Evolutionary conservation across 441 rosid species (phyloP).

Genomic region (Populus tomentosa): DNA sequence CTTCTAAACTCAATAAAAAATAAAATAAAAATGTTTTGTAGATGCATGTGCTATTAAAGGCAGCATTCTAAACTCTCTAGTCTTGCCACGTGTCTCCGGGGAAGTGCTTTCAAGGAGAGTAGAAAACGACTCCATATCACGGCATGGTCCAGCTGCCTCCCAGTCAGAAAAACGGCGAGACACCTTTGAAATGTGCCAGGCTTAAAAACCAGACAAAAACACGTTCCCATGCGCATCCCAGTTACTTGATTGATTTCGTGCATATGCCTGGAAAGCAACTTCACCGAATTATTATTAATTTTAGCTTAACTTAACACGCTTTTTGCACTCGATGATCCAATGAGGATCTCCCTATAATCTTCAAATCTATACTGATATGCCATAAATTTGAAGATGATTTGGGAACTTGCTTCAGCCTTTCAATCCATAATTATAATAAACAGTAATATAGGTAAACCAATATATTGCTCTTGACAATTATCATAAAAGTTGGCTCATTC

Average conservation of each 20-base stretch:
- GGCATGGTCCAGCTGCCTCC: conserved; percentile 31
- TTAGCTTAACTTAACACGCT: neutral
- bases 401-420: neutral
- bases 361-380: neutral
- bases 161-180: conserved; percentile 13
- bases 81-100: too few relatives aligned
- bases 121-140: conserved; percentile 4
- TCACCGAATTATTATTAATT: neutral
- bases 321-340: neutral
- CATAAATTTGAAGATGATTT: neutral
- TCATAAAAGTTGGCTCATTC: neutral
- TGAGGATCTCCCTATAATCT: neutral
- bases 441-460: neutral
- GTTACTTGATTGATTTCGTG: neutral
- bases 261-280: conserved; percentile 1
- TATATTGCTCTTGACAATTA: neutral
- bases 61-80: too few relatives aligned
- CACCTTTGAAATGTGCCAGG: conserved; percentile 3
- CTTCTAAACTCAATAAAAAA: too few relatives aligned
- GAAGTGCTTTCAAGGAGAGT: neutral
- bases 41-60: too few relatives aligned
- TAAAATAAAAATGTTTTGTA: too few relatives aligned
- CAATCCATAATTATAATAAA: neutral
- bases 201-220: neutral
- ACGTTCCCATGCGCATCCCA: conserved; percentile 25